These are phyloP conservation scores for Candida ipomoeae DNA, from an alignment of 805 yeast species.

Conservation along the genomic window DNA sequence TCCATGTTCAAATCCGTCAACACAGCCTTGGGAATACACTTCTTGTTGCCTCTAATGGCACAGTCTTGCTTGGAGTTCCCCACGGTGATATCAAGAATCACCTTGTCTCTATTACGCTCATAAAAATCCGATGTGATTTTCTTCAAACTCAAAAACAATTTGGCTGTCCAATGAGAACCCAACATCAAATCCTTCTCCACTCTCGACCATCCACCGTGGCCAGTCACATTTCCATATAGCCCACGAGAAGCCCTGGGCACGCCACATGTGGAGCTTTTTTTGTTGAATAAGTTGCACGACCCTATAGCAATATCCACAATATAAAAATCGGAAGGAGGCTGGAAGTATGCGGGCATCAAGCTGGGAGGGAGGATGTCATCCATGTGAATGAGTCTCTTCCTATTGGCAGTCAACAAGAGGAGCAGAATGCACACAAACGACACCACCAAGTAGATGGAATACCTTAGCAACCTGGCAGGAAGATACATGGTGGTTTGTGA, in stretches of 20 bases:
- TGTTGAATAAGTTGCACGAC: constrained; percentile 24
- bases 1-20: constrained; percentile 26
- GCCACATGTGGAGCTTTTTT: constrained; percentile 11
- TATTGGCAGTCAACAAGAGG: constrained; percentile 36
- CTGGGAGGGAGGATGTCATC: constrained; percentile 11
- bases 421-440: constrained; percentile 16
- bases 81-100: constrained; percentile 40
- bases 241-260: constrained; percentile 12
- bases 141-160: constrained; percentile 37
- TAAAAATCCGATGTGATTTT: constrained; percentile 21
- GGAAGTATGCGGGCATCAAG: constrained; percentile 36
- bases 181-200: constrained; percentile 47
- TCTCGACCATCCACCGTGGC: constrained; percentile 35
- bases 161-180: constrained; percentile 40
- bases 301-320: constrained; percentile 41
- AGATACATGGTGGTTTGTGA: constrained; percentile 16
- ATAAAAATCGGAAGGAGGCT: constrained; percentile 36
- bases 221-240: constrained; percentile 14
- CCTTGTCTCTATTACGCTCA: constrained; percentile 20
- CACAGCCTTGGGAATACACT: constrained; percentile 26
- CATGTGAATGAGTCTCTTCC: constrained; percentile 32
- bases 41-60: constrained; percentile 35
- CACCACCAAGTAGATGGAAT: constrained; percentile 19
- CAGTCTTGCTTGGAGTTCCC: constrained; percentile 30
- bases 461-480: constrained; percentile 31